Conservation (phyloP, 345 rosid species). For the Erodium maritimum region DNA sequence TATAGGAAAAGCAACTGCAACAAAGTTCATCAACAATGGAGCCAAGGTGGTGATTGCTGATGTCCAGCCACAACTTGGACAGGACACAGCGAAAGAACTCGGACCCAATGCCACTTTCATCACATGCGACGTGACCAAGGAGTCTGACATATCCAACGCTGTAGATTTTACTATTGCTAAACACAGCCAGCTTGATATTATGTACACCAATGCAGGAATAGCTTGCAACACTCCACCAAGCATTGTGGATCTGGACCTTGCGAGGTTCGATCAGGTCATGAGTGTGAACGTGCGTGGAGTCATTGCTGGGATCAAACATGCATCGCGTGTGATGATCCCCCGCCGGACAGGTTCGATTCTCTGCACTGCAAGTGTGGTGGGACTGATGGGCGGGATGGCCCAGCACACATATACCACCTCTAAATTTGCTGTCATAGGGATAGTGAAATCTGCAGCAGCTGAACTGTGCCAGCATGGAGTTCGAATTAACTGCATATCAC, state of each 20-base stretch:
- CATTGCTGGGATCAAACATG: constrained; percentile 62
- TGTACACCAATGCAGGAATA: constrained; percentile 81
- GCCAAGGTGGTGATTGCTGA: constrained; percentile 79
- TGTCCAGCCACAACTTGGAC: constrained; percentile 42
- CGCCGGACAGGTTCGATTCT: constrained; percentile 44
- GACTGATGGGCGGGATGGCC: constrained; percentile 53
- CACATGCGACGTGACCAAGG: constrained; percentile 60
- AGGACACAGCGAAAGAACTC: constrained; percentile 40
- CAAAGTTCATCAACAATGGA: constrained; percentile 52
- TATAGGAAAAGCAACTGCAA: constrained; percentile 71
- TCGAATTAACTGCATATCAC: constrained; percentile 71
- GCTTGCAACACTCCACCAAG: constrained; percentile 52
- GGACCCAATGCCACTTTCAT: constrained; percentile 48
- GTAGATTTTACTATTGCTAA: constrained; percentile 49
- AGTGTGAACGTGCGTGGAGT: constrained; percentile 63
- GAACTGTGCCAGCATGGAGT: constrained; percentile 57
- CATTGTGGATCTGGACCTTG: constrained; percentile 57
- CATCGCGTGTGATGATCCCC: constrained; percentile 77
- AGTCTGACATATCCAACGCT: constrained; percentile 52
- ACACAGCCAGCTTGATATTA: constrained; percentile 46
- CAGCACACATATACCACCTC: constrained; percentile 62
- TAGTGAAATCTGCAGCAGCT: constrained; percentile 53
- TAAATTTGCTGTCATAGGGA: constrained; percentile 45
- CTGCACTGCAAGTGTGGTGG: constrained; percentile 65
- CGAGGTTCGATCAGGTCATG: constrained; percentile 48